Evolutionary conservation across 257 asterid genomes (phyloP).

Genomic region (Paulownia fortunei): DNA sequence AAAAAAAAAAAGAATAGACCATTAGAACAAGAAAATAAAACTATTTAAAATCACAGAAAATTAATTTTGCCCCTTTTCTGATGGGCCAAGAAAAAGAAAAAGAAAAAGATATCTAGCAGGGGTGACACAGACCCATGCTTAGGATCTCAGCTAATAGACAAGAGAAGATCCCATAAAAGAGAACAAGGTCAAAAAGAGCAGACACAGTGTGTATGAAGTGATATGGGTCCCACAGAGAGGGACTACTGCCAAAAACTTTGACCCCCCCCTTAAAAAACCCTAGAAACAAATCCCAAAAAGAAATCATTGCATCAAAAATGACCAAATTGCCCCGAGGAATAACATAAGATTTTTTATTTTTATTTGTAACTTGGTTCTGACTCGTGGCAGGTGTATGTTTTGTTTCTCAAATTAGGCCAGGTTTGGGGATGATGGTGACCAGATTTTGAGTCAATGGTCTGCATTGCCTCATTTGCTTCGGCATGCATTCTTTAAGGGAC

Average conservation of each 20-base stretch:
- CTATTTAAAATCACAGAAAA: not conserved
- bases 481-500: slow-evolving; percentile 36
- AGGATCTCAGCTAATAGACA: slow-evolving; percentile 55
- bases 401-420: not conserved
- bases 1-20: too few relatives aligned
- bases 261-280: slow-evolving; percentile 36
- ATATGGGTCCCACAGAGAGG: slow-evolving; percentile 39
- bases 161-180: slow-evolving; percentile 48
- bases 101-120: slow-evolving; percentile 32
- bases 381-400: slow-evolving; percentile 26
- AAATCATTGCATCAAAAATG: not conserved
- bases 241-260: slow-evolving; percentile 42
- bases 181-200: slow-evolving; percentile 58
- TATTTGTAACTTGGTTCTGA: slow-evolving; percentile 15
- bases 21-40: not conserved
- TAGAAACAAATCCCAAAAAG: not conserved
- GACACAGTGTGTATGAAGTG: slow-evolving; percentile 28
- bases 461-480: slow-evolving; percentile 37
- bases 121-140: slow-evolving; percentile 53
- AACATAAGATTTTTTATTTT: not conserved
- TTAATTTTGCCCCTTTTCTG: not conserved
- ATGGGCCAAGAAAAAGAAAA: slow-evolving; percentile 2
- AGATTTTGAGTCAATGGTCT: slow-evolving; percentile 42
- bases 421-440: slow-evolving; percentile 21
- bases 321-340: slow-evolving; percentile 37